These are phyloP conservation scores for Hericium alpestre DNA, from an alignment of 768 basidiomycete species.

Conservation along the genomic window DNA sequence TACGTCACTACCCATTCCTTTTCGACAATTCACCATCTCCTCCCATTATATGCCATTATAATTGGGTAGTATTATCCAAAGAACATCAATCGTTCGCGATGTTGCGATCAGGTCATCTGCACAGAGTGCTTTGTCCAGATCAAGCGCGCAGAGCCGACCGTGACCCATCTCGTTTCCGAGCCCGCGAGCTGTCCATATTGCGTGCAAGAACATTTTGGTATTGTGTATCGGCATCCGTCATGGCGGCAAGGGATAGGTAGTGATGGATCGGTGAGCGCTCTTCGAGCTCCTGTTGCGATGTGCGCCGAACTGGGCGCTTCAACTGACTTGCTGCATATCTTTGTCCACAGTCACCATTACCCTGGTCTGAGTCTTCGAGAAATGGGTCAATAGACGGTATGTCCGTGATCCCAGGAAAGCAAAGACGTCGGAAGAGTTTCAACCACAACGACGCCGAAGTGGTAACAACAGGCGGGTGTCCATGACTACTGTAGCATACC, in stretches of 20 bases:
- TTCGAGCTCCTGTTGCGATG: background rate
- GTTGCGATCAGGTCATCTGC: conserved; percentile 97
- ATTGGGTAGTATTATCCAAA: conserved; percentile 80
- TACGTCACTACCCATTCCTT: background rate
- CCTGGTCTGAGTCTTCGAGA: conserved; percentile 47
- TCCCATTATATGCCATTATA: conserved; percentile 7
- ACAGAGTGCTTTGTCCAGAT: conserved; percentile 99
- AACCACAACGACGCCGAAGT: conserved; percentile 81
- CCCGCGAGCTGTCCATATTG: conserved; percentile 97
- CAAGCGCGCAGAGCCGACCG: conserved; percentile 89
- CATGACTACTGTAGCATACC: conserved; percentile 2
- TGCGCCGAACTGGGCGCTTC: conserved; percentile 6
- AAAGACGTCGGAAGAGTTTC: conserved; percentile 81
- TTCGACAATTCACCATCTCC: background rate
- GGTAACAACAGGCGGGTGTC: conserved; percentile 71
- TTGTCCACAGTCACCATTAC: conserved; percentile 15
- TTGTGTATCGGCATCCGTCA: conserved; percentile 73
- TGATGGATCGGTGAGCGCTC: conserved; percentile 51
- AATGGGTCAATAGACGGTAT: conserved; percentile 22
- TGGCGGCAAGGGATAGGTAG: conserved; percentile 76
- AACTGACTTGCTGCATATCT: background rate
- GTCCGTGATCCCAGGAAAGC: conserved; percentile 20
- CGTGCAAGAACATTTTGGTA: conserved; percentile 93
- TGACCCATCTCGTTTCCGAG: conserved; percentile 92
- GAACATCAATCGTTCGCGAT: conserved; percentile 94